Percentiles rank a stretch among this genome's conserved stretches.
Conservation (phyloP, 2,329 filamentous ascomycete species). For the Didymella pinodella region DNA sequence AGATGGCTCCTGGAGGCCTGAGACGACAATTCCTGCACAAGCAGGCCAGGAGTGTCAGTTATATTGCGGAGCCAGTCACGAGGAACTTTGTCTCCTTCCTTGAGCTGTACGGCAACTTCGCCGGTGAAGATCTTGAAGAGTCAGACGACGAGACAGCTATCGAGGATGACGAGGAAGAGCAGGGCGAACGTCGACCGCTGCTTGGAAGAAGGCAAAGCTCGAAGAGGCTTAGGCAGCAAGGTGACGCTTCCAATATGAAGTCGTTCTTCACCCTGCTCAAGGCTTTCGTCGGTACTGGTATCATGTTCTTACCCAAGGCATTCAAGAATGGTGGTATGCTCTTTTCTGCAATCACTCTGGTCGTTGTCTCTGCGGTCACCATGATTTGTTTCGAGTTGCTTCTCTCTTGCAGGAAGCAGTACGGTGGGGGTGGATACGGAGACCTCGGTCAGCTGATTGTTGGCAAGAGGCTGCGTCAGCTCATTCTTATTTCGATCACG, state of each 20-base stretch:
- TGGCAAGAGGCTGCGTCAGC: slow-evolving; percentile 67
- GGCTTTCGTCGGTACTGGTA: slow-evolving; percentile 80
- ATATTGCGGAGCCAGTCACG: slow-evolving; percentile 65
- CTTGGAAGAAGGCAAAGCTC: slow-evolving; percentile 65
- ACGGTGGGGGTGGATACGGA: slow-evolving; percentile 76
- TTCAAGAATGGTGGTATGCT: slow-evolving; percentile 80
- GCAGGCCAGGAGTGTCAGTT: slow-evolving; percentile 52
- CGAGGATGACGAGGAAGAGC: slow-evolving; percentile 61
- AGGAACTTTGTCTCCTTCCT: slow-evolving; percentile 78
- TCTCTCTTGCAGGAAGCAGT: slow-evolving; percentile 69
- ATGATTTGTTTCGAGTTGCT: slow-evolving; percentile 76
- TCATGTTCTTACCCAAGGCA: slow-evolving; percentile 82
- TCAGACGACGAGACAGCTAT: slow-evolving; percentile 65
- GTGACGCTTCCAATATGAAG: slow-evolving; percentile 73
- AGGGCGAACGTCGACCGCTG: slow-evolving; percentile 67
- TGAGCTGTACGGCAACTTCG: slow-evolving; percentile 78
- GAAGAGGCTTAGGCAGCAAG: slow-evolving; percentile 56
- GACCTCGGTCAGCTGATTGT: slow-evolving; percentile 74
- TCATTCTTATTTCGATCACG: slow-evolving; percentile 75
- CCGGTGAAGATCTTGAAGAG: slow-evolving; percentile 72
- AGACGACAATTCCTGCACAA: slow-evolving; percentile 61
- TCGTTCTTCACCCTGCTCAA: slow-evolving; percentile 82
- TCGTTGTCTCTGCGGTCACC: slow-evolving; percentile 71
- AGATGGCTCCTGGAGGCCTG: slow-evolving; percentile 62
- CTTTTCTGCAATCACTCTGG: slow-evolving; percentile 74